Percentiles rank a stretch among this genome's conserved stretches.
phyloP scores from a whole-genome alignment of 1,284 basidiomycete species.

The Naganishia albida region DNA sequence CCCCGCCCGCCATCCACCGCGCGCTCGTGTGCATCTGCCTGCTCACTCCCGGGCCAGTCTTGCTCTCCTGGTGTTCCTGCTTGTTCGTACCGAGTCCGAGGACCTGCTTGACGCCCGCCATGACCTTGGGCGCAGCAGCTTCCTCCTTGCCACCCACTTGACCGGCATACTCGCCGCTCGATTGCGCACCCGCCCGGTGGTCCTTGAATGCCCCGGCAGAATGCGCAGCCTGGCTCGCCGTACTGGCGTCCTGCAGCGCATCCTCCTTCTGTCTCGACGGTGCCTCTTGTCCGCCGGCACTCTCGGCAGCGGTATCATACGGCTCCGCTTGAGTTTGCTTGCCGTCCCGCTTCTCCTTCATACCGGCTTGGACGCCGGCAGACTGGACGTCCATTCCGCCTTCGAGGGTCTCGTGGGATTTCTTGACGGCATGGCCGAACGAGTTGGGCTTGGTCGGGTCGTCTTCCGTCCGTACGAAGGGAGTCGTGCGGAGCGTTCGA shows the following conservation, averaged over 20 bases:
- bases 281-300: conserved; percentile 21
- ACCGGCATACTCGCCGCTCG: conserved; percentile 38
- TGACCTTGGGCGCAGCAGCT: conserved; percentile 34
- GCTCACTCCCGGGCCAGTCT: conserved; percentile 37
- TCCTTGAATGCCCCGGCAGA: conserved; percentile 35
- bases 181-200: conserved; percentile 30
- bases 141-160: conserved; percentile 39
- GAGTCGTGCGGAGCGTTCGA: conserved; percentile 21
- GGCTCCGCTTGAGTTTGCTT: conserved; percentile 14
- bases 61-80: conserved; percentile 40
- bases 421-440: conserved; percentile 44
- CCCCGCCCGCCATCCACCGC: conserved; percentile 25
- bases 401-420: conserved; percentile 38
- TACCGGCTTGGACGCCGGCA: conserved; percentile 37
- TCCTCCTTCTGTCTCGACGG: conserved; percentile 28
- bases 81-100: conserved; percentile 40
- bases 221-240: conserved; percentile 27
- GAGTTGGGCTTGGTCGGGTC: conserved; percentile 30
- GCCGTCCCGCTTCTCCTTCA: conserved; percentile 16
- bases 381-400: conserved; percentile 41
- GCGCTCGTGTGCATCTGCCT: conserved; percentile 40
- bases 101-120: conserved; percentile 42
- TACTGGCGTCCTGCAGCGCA: conserved; percentile 18
- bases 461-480: conserved; percentile 1
- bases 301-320: conserved; percentile 31